Percentiles rank a stretch among this genome's conserved stretches.
phyloP scores from a whole-genome alignment of 2,329 filamentous ascomycete genomes.

The Aspergillus sp. region DNA sequence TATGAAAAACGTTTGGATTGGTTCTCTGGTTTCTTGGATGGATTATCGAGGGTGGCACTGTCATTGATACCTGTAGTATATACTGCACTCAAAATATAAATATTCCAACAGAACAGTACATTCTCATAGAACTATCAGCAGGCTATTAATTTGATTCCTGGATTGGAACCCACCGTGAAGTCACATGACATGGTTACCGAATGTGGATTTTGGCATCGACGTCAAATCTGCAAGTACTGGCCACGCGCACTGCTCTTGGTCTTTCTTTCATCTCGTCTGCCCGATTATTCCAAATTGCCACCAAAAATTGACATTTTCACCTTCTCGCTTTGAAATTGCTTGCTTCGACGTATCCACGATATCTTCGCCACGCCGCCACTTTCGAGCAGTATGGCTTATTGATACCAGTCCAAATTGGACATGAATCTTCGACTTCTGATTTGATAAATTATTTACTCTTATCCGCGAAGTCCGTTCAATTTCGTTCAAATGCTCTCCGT shows the following conservation, averaged over 20 bases:
- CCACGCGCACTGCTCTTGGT: neutral
- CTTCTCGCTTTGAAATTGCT: neutral
- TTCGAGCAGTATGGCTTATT: neutral
- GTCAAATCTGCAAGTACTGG: neutral
- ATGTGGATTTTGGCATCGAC: slow-evolving; percentile 1
- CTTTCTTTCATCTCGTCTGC: neutral
- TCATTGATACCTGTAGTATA: no score
- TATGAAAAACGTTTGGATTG: no score
- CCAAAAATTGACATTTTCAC: neutral
- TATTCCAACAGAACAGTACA: no score
- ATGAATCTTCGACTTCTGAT: no score
- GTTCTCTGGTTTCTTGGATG: no score
- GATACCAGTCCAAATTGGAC: neutral
- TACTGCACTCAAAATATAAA: no score
- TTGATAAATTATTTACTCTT: neutral
- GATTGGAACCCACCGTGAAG: neutral
- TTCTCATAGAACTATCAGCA: no score
- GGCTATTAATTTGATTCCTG: no score
- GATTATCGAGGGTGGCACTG: no score
- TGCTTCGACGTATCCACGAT: neutral
- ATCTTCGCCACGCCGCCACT: neutral
- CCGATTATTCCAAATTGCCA: neutral
- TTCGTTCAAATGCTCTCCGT: neutral
- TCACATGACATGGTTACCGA: slow-evolving; percentile 4
- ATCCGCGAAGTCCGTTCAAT: neutral